Conservation (phyloP, 2,329 filamentous ascomycete genomes). For the Aspergillus sp. region DNA sequence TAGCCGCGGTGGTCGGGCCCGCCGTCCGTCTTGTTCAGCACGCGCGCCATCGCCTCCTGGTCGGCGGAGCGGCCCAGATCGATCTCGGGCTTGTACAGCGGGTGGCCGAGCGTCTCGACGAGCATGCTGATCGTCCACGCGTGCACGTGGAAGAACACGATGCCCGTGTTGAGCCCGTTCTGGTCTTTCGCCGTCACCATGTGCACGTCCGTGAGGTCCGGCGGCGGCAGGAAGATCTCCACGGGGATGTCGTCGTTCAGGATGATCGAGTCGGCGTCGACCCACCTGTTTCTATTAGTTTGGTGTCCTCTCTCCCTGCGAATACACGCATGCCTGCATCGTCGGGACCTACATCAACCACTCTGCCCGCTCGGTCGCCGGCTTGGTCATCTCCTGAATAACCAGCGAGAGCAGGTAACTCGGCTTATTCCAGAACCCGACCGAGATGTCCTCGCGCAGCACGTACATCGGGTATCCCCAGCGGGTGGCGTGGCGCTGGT, state of each 20-base stretch:
- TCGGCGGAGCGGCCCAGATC: constrained; percentile 17
- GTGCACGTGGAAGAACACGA: constrained; percentile 32
- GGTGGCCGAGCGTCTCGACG: constrained; percentile 24
- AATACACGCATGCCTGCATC: not conserved
- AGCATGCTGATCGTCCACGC: constrained; percentile 31
- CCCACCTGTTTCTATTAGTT: constrained; percentile 22
- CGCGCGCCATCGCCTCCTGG: constrained; percentile 21
- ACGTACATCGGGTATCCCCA: constrained; percentile 38
- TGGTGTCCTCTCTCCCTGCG: not conserved
- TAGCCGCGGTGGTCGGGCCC: constrained; percentile 16
- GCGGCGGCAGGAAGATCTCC: constrained; percentile 31
- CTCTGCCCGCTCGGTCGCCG: constrained; percentile 28
- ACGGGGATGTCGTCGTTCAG: constrained; percentile 31
- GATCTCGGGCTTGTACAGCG: constrained; percentile 20
- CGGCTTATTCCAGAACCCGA: constrained; percentile 37
- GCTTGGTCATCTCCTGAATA: constrained; percentile 33
- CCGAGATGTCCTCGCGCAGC: constrained; percentile 30
- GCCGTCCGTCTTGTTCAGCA: constrained; percentile 19
- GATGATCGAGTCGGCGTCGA: constrained; percentile 33
- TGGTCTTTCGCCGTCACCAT: constrained; percentile 30
- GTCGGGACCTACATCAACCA: constrained; percentile 36
- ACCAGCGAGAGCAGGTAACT: constrained; percentile 29
- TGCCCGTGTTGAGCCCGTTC: constrained; percentile 32
- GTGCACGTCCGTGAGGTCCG: constrained; percentile 28
- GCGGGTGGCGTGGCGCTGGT: constrained; percentile 31